These are phyloP conservation scores for Heterobasidion irregulare DNA, from an alignment of 1,284 basidiomycete species.

Conservation along the genomic window DNA sequence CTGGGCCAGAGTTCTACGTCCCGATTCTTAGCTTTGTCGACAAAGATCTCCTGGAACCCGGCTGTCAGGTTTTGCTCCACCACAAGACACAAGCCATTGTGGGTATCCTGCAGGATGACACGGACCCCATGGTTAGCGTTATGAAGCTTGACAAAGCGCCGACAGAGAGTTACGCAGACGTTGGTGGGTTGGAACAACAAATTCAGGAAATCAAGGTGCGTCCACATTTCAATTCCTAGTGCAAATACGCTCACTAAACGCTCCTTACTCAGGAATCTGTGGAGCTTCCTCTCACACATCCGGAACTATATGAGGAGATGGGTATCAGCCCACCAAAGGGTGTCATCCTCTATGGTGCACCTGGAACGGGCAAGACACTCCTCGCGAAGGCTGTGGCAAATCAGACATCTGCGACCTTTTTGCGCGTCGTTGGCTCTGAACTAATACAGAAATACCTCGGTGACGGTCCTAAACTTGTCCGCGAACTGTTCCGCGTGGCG, in stretches of 20 bases:
- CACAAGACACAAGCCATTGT: slow-evolving; percentile 96
- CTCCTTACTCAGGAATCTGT: slow-evolving; percentile 75
- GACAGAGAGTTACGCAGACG: slow-evolving; percentile 97
- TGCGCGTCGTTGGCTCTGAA: slow-evolving; percentile 96
- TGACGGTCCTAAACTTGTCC: slow-evolving; percentile 97
- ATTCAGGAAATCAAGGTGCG: slow-evolving; percentile 98
- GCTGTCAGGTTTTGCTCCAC: slow-evolving; percentile 92
- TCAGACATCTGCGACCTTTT: slow-evolving; percentile 97
- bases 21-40: slow-evolving; percentile 99
- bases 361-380: slow-evolving; percentile 97
- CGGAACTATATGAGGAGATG: slow-evolving; percentile 99
- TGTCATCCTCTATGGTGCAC: slow-evolving; percentile 98
- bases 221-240: not conserved
- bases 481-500: slow-evolving; percentile 94
- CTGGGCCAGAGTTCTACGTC: slow-evolving; percentile 97
- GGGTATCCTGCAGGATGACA: slow-evolving; percentile 92
- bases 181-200: slow-evolving; percentile 94
- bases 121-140: slow-evolving; percentile 96
- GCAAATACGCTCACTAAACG: not conserved
- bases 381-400: slow-evolving; percentile 98
- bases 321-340: slow-evolving; percentile 98
- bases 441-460: slow-evolving; percentile 99
- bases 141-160: slow-evolving; percentile 99
- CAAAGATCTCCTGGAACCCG: slow-evolving; percentile 96
- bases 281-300: slow-evolving; percentile 95